phyloP scores from a whole-genome alignment of 164 flowering plant species.

The Piper betle region DNA sequence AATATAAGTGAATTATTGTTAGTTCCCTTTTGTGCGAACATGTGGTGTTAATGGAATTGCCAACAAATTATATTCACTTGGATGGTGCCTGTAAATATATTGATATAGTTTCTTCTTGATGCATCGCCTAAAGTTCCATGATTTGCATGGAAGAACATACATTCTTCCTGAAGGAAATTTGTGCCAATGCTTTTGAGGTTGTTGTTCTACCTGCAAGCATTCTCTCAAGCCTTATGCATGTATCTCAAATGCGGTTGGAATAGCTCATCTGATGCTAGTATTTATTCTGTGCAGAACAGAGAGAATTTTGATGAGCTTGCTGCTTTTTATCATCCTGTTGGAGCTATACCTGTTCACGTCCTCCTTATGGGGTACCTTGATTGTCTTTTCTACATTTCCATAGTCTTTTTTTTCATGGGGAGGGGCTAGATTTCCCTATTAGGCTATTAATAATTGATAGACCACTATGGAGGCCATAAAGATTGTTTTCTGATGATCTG shows the following conservation, averaged over 20 bases:
- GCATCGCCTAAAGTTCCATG: too few relatives aligned
- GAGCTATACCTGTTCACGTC: slow-evolving; percentile 59
- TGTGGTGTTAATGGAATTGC: too few relatives aligned
- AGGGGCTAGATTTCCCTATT: too few relatives aligned
- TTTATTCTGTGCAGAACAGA: slow-evolving; percentile 35
- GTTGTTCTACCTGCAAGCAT: not conserved
- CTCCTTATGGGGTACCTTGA: slow-evolving; percentile 51
- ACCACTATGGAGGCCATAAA: too few relatives aligned
- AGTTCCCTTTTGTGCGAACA: too few relatives aligned
- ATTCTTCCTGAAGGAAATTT: not conserved
- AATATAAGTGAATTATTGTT: too few relatives aligned
- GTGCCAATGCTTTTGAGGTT: not conserved
- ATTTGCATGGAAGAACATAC: not conserved
- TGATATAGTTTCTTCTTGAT: not conserved
- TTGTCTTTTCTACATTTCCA: not conserved
- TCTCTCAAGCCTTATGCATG: too few relatives aligned
- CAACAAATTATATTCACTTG: not conserved
- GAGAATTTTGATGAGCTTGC: slow-evolving; percentile 47
- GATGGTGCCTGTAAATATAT: too few relatives aligned
- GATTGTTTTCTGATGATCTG: not conserved
- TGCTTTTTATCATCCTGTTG: slow-evolving; percentile 26
- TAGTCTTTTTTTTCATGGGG: not conserved
- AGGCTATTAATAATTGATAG: too few relatives aligned
- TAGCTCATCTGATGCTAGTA: not conserved
- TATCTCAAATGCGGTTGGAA: not conserved